Evolutionary conservation across 192 early-diverging fungal species (phyloP), one percentile per base, ranked within the genome.

Genomic region (Coemansia sp.): DNA sequence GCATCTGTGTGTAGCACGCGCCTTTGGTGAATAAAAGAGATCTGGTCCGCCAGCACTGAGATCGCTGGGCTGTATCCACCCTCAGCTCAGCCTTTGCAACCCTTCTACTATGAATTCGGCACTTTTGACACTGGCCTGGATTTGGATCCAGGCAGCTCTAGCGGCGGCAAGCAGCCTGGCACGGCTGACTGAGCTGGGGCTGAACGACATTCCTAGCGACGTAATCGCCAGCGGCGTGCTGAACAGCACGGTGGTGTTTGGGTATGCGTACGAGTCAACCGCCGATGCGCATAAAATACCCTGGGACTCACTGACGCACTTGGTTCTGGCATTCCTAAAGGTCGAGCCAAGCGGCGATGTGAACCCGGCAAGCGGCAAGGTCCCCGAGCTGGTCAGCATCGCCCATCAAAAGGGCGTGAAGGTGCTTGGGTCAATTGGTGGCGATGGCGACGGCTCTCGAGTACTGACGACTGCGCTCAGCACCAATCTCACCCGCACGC

Each of bases 401-500:
- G 73, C 73, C 5, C 69, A 78, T 40, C 41, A 51, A 34, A 55
- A 67, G 12, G 50, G 49, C 14, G 70, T 78, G 49, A 82, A 82
- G 34, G 81, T 87, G 5, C 58, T 87, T 23, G 60, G 87, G 21
- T 84, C 87, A 3, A 75, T 88, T 41, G 89, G 89, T 35, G 89
- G 89, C 36, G 53, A 51, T 14, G 89, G 86, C 78, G 79, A 63
- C 45, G 85, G 85, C 25, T 87, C 86, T 0, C 58, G 78, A 36
- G 55, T 43, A 8, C 78, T 89, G 55, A 80, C 82, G 9, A 53
- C 54, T 8, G 82, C 84, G 47, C 67, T 77, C 11, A 63, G 69
- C 20, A 55, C 51, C 29, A 60, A 55, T 8, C 25, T 35, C 6
- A 65, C 62, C 10, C 70, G 81, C 20, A 28, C 58, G 8, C 48